phyloP scores from a whole-genome alignment of 225 moss, liverwort and hornwort species.

The Physcomitrium patens region DNA sequence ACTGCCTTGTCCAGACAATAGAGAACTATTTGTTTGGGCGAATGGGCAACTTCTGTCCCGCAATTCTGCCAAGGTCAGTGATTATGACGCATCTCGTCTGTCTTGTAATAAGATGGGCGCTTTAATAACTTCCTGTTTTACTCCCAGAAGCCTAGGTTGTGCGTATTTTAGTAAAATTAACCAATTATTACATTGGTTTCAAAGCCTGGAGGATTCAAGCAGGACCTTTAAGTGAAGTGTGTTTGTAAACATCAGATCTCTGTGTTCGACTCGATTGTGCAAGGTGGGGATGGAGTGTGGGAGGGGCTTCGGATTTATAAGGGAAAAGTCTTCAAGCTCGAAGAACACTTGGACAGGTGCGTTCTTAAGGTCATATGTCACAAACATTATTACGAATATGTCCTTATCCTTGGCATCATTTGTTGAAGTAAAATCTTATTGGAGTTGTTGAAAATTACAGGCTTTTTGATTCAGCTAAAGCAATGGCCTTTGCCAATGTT shows the following conservation, averaged over 20 bases:
- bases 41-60: conserved; percentile 71
- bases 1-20: conserved; percentile 70
- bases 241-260: conserved; percentile 62
- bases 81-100: neutral
- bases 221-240: neutral
- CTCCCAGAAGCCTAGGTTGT: neutral
- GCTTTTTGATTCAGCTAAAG: conserved; percentile 91
- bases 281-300: conserved; percentile 98
- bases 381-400: neutral
- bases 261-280: conserved; percentile 92
- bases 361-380: conserved; percentile 14
- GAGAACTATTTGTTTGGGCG: conserved; percentile 76
- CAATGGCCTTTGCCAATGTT: conserved; percentile 76
- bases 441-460: conserved; percentile 48
- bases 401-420: conserved; percentile 1
- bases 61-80: conserved; percentile 71
- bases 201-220: neutral
- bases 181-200: neutral
- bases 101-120: conserved; percentile 3
- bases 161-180: neutral
- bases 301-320: conserved; percentile 86
- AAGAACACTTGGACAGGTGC: conserved; percentile 89
- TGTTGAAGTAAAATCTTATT: conserved; percentile 11
- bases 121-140: neutral
- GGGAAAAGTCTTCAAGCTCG: conserved; percentile 88